Evolutionary conservation across 768 basidiomycete genomes (phyloP), one percentile per base, ranked within the genome.

Genomic region (Xerocomellus chrysenteron): DNA sequence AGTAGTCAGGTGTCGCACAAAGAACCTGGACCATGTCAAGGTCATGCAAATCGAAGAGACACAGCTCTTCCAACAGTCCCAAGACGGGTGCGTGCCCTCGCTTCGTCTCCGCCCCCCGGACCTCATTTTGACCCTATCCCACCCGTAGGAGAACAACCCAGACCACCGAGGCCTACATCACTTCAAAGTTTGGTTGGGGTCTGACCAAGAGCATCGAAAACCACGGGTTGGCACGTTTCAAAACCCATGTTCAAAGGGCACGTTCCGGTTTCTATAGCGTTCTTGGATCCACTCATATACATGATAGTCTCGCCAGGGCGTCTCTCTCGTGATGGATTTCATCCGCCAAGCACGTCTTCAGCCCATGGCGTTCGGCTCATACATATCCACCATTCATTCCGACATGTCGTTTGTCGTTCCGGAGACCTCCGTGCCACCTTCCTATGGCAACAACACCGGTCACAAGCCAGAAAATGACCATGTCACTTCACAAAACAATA

Each of bases 1-100:
- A 73, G 80, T 84, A 19, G 82, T 97, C 64, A 78, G 80, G 57
- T 93, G 90, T 64, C 78, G 80, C 57, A 96, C 95, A 17, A 87
- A 84, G 72, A 98, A 98, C 71, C 78, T 98, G 54, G 94, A 96
- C 71, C 91, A 95, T 73, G 87, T 92, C 67, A 96, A 94, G 75
- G 82, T 96, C 50, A 88, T 98, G 91, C 86, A 92, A 66, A 88
- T 96, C 35, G 85, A 92, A 60, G 95, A 98, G 73, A 84, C 82
- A 6, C 86, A 90, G 21, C 77, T 81, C 50, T 82, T 96, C 62
- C 77, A 79, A 37, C 89, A 90, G 61, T 79, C 82, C 33, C 72
- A 77, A 2, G 85, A 88, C 61, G 88, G 89, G 93, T 93, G 57
- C 47, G 82, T 73, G 37, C 21, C 50, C 47, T 33, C 47, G n/a